phyloP scores from a whole-genome alignment of 257 asterid species.

The Marsdenia floribunda region DNA sequence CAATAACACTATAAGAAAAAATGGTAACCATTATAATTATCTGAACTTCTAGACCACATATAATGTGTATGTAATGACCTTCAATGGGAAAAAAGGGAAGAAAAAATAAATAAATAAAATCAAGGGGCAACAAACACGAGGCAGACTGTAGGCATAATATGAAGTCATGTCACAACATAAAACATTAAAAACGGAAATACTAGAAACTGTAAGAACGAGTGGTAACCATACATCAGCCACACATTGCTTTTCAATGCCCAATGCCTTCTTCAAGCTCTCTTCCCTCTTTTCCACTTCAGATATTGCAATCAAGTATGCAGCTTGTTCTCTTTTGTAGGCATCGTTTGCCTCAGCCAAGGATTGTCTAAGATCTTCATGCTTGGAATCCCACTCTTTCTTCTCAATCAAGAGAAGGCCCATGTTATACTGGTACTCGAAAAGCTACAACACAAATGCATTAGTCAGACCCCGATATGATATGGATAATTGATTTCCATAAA shows the following conservation, averaged over 20 bases:
- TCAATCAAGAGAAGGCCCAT: constrained; percentile 94
- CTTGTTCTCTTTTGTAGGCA: constrained; percentile 59
- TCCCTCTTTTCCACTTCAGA: constrained; percentile 90
- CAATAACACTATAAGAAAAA: background rate
- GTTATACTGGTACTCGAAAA: constrained; percentile 86
- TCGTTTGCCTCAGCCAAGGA: constrained; percentile 55
- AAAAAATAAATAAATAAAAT: no score
- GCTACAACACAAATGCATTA: constrained; percentile 42
- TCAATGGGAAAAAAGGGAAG: background rate
- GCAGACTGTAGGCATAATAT: background rate
- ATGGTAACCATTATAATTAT: background rate
- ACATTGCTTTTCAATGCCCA: constrained; percentile 93
- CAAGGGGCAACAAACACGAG: background rate
- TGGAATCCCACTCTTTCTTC: constrained; percentile 81
- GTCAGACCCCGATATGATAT: background rate
- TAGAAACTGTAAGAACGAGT: background rate
- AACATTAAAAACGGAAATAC: background rate
- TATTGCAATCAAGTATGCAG: constrained; percentile 52
- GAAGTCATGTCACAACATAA: background rate
- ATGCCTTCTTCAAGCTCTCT: constrained; percentile 79
- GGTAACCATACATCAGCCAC: constrained; percentile 64
- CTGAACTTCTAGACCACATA: background rate
- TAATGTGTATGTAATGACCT: background rate
- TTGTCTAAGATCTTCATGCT: constrained; percentile 61
- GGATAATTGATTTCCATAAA: background rate